Conservation (phyloP, 495 filamentous ascomycete genomes). For the Schizothecium vesticola region DNA sequence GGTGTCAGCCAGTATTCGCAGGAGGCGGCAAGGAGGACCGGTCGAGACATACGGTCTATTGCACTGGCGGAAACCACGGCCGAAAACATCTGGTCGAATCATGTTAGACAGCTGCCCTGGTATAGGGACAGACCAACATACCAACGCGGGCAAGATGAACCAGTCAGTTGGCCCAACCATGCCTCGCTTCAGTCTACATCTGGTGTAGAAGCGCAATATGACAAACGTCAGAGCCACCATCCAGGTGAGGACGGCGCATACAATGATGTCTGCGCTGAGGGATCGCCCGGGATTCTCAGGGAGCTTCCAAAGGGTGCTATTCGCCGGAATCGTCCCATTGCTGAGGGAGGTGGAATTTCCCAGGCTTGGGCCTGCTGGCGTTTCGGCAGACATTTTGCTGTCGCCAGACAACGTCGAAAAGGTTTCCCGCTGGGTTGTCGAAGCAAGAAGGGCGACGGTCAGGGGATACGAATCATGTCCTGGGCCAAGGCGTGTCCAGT, state of each 20-base stretch:
- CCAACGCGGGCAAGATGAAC: conserved; percentile 26
- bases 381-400: background rate
- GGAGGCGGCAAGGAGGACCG: background rate
- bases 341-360: conserved; percentile 10
- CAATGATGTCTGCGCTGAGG: conserved; percentile 25
- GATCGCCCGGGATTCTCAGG: conserved; percentile 18
- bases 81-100: conserved; percentile 16
- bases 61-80: conserved; percentile 24
- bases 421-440: background rate
- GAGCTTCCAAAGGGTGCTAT: conserved; percentile 13
- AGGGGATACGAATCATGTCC: background rate
- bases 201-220: conserved; percentile 27
- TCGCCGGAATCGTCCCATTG: conserved; percentile 10
- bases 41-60: conserved; percentile 21
- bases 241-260: conserved; percentile 23
- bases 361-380: background rate
- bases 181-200: conserved; percentile 17
- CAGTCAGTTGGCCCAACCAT: conserved; percentile 25
- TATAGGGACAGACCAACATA: conserved; percentile 1
- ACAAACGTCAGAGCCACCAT: conserved; percentile 25
- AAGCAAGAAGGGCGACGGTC: background rate
- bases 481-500: background rate
- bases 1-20: background rate
- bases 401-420: background rate
- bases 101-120: background rate